Conservation (phyloP, 2,329 filamentous ascomycete genomes). For the Monilinia polystroma region DNA sequence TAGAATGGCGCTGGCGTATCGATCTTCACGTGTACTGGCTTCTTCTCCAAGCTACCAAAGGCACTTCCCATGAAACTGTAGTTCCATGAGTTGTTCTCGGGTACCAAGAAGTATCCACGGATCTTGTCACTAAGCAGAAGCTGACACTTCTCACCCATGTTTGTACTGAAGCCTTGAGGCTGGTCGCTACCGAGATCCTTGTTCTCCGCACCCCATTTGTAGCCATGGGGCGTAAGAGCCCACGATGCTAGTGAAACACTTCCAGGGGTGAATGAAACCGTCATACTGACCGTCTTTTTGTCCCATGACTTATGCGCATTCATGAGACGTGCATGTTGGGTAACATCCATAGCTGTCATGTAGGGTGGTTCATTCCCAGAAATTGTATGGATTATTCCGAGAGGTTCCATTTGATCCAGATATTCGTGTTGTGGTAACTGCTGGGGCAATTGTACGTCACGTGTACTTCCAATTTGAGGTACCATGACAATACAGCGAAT, state of each 20-base stretch:
- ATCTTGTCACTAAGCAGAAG: slow-evolving; percentile 90
- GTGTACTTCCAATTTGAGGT: slow-evolving; percentile 90
- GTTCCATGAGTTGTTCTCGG: slow-evolving; percentile 89
- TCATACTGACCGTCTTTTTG: slow-evolving; percentile 87
- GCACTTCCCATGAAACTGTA: slow-evolving; percentile 96
- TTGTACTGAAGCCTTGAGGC: slow-evolving; percentile 87
- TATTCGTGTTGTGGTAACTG: slow-evolving; percentile 90
- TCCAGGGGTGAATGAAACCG: slow-evolving; percentile 93
- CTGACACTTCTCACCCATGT: slow-evolving; percentile 94
- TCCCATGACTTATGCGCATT: slow-evolving; percentile 79
- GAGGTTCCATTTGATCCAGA: slow-evolving; percentile 79
- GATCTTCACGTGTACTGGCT: slow-evolving; percentile 84
- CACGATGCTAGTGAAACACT: slow-evolving; percentile 93
- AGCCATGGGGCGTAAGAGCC: slow-evolving; percentile 86
- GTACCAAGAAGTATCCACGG: slow-evolving; percentile 92
- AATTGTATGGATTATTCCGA: slow-evolving; percentile 93
- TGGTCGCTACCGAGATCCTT: slow-evolving; percentile 90
- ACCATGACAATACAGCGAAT: slow-evolving; percentile 96
- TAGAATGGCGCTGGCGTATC: slow-evolving; percentile 91
- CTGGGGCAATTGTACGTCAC: slow-evolving; percentile 86
- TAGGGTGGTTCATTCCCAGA: slow-evolving; percentile 93
- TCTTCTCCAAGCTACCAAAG: slow-evolving; percentile 88
- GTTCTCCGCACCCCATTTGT: slow-evolving; percentile 97
- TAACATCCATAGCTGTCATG: slow-evolving; percentile 94
- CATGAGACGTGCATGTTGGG: slow-evolving; percentile 87